Base-by-base conservation (phyloP, 1,139 yeast genomes). In the Yamadazyma pseudoaaseri region DNA sequence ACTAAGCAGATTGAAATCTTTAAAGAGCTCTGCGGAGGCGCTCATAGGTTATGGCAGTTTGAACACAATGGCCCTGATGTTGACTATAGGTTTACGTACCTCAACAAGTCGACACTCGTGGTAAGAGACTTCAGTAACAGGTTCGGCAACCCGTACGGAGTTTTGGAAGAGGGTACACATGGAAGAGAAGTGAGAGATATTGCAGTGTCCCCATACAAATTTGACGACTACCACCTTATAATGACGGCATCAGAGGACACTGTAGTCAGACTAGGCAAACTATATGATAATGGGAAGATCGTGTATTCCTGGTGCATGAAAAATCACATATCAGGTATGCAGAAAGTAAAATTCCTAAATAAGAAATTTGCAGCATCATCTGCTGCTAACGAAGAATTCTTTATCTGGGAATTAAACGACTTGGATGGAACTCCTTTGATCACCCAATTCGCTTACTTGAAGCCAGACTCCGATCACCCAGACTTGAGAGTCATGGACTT, bases 171-270 rank as follows among this genome's bases (percentile, higher is more conserved):
- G 8, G 97, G 97, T 0, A 72, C 89, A 0, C 97, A 92, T 56
- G 98, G 98, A 0, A 72, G 97, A 44, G 98, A 92, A 56, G 76
- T 84, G 10, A 67, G 95, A 49, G 83, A 76, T 42, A 63, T 83
- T n/a, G 62, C 81, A 0, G 61, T 79, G n/a, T 64, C 73, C 16
- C 56, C 65, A 3, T 37, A 35, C 2, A 26, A 31, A 2, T 25
- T 25, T 0, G 49, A 50, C 39, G 58, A 61, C 39, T 47, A 59
- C 3, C 58, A 58, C 26, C 45, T 75, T 14, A 61, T 83, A 8
- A 73, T 86, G 16, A 79, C 94, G 2, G 97, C 90, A 2, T 81
- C 96, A 0, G 98, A 92, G 56, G 98, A 92, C 52, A 84, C 97
- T 0, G 76, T 87, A 1, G 63, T 92, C 4, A 72, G 79, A 39